Conservation (phyloP, 345 rosid genomes). For the Mallotus nudiflorus region DNA sequence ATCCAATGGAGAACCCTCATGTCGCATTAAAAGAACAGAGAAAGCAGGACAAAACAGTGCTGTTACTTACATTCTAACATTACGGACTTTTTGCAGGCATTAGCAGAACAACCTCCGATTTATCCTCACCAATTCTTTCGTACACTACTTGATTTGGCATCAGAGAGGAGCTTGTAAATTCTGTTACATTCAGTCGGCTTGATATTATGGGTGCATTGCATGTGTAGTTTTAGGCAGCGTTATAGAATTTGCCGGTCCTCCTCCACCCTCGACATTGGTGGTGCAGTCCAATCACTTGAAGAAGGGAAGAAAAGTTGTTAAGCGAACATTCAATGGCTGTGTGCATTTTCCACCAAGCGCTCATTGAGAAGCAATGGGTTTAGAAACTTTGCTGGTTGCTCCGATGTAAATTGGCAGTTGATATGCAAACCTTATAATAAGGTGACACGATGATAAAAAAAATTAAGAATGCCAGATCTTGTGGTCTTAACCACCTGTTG, state of each 20-base stretch:
- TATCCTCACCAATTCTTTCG: conserved; percentile 81
- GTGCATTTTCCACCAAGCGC: too few relatives aligned
- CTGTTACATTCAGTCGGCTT: neutral
- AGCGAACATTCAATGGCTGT: too few relatives aligned
- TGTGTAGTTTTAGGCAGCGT: neutral
- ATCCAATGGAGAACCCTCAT: too few relatives aligned
- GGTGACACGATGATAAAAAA: too few relatives aligned
- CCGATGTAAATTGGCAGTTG: too few relatives aligned
- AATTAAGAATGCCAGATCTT: too few relatives aligned
- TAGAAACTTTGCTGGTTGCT: too few relatives aligned
- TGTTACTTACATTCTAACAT: neutral
- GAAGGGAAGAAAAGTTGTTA: neutral
- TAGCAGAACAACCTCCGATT: conserved; percentile 79
- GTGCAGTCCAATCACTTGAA: neutral
- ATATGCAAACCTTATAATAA: too few relatives aligned
- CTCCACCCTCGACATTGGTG: neutral
- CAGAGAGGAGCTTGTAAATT: conserved; percentile 42
- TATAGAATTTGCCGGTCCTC: neutral
- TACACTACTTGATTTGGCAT: conserved; percentile 70
- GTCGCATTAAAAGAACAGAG: too few relatives aligned
- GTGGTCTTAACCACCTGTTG: too few relatives aligned
- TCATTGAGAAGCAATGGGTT: too few relatives aligned
- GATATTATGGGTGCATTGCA: neutral
- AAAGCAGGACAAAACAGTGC: too few relatives aligned
- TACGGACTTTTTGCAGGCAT: conserved; percentile 48